Conservation (phyloP, 2,329 filamentous ascomycete species). For the Xylaria sp. region DNA sequence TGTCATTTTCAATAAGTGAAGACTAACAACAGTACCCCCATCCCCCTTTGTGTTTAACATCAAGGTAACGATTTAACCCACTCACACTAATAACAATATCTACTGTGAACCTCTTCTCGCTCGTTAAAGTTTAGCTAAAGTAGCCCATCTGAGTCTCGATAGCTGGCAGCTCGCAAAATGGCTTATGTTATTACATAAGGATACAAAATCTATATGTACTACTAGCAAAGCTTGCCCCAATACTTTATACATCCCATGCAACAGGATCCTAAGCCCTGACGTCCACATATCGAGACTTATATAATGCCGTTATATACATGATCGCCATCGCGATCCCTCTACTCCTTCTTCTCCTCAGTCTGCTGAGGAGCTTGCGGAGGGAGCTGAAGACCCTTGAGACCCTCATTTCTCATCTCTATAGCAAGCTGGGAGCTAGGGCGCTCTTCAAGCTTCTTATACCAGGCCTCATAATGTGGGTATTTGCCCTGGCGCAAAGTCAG, state of each 20-base stretch:
- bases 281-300: neutral
- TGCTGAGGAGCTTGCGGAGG: neutral
- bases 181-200: too few relatives aligned
- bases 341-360: neutral
- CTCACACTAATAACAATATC: too few relatives aligned
- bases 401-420: conserved; percentile 25
- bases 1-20: too few relatives aligned
- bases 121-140: too few relatives aligned
- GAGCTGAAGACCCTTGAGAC: conserved; percentile 13
- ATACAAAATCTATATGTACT: neutral
- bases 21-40: too few relatives aligned
- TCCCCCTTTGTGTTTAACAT: too few relatives aligned
- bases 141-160: neutral
- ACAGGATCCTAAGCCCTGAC: neutral
- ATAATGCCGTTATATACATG: neutral
- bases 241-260: neutral
- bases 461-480: conserved; percentile 38
- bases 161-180: too few relatives aligned
- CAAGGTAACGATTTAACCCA: too few relatives aligned
- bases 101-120: too few relatives aligned
- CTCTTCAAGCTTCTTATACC: conserved; percentile 35
- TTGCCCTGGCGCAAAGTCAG: conserved; percentile 30
- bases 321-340: neutral
- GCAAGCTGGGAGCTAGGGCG: conserved; percentile 33
- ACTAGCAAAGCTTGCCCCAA: neutral